phyloP scores from a whole-genome alignment of 805 yeast genomes.

The Kregervanrija delftensis region DNA sequence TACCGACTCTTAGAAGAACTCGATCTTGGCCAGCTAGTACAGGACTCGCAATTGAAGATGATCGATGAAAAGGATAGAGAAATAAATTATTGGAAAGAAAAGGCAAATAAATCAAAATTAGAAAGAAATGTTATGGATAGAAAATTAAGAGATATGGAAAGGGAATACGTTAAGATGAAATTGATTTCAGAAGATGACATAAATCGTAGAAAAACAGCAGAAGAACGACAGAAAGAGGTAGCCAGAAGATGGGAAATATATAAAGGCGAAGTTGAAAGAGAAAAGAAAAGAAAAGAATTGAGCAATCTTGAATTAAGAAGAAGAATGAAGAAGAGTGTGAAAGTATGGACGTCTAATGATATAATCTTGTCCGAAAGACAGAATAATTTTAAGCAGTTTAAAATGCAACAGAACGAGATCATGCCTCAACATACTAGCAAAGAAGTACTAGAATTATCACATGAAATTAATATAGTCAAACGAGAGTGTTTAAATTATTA shows the following conservation, averaged over 20 bases:
- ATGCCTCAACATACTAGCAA: neutral
- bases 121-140: slow-evolving; percentile 13
- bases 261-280: slow-evolving; percentile 16
- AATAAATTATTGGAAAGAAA: slow-evolving; percentile 8
- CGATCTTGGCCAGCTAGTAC: slow-evolving; percentile 15
- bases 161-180: slow-evolving; percentile 14
- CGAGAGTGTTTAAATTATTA: slow-evolving; percentile 4
- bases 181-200: slow-evolving; percentile 8
- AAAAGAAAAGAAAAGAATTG: slow-evolving; percentile 13
- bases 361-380: slow-evolving; percentile 5
- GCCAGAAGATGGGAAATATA: slow-evolving; percentile 15
- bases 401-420: slow-evolving; percentile 3
- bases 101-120: slow-evolving; percentile 5
- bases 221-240: slow-evolving; percentile 10
- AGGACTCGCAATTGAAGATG: slow-evolving; percentile 14
- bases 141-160: slow-evolving; percentile 12
- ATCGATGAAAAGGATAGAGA: slow-evolving; percentile 12
- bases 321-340: slow-evolving; percentile 16
- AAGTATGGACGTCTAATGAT: neutral
- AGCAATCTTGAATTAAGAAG: slow-evolving; percentile 1
- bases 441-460: neutral
- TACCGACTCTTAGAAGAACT: slow-evolving; percentile 19
- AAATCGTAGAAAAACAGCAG: slow-evolving; percentile 7
- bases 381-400: slow-evolving; percentile 3
- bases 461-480: slow-evolving; percentile 9